Evolutionary conservation across 345 rosid species (phyloP).

Genomic region (Boechera retrofracta): DNA sequence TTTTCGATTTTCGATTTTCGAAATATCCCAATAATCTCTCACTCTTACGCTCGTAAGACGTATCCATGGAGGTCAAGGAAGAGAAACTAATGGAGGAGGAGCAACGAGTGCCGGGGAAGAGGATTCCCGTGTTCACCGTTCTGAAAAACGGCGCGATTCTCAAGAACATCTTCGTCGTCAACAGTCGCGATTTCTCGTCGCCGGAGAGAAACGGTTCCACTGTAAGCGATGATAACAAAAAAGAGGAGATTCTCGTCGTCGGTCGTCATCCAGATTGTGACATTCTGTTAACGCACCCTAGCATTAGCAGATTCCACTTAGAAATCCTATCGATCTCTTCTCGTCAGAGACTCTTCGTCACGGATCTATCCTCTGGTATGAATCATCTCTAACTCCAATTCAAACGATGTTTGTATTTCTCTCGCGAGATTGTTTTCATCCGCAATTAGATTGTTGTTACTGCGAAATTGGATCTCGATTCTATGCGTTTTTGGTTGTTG

Average conservation of each 20-base stretch:
- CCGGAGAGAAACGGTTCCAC: slow-evolving; percentile 24
- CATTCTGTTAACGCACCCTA: slow-evolving; percentile 81
- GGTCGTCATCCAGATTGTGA: slow-evolving; percentile 90
- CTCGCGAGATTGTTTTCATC: neutral
- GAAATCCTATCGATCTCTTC: slow-evolving; percentile 62
- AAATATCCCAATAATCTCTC: neutral
- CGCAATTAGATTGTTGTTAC: neutral
- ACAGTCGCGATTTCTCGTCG: slow-evolving; percentile 43
- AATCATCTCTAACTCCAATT: neutral
- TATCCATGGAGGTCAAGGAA: slow-evolving; percentile 46
- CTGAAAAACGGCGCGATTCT: slow-evolving; percentile 78
- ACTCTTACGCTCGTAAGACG: neutral
- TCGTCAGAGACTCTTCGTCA: slow-evolving; percentile 66
- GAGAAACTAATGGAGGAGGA: slow-evolving; percentile 21
- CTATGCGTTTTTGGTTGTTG: slow-evolving; percentile 15
- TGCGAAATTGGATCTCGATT: neutral
- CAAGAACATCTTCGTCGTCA: slow-evolving; percentile 83
- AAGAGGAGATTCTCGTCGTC: slow-evolving; percentile 65
- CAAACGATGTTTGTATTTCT: neutral
- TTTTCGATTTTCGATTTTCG: neutral
- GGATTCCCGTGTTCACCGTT: slow-evolving; percentile 82
- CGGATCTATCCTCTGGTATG: slow-evolving; percentile 80
- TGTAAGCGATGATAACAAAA: slow-evolving; percentile 39
- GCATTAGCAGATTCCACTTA: slow-evolving; percentile 92
- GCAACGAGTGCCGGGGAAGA: slow-evolving; percentile 44